Percentiles rank a stretch among this genome's conserved stretches.
These are phyloP conservation scores for Staphylotrichum longicolle DNA, from an alignment of 495 filamentous ascomycete species.

Conservation along the genomic window DNA sequence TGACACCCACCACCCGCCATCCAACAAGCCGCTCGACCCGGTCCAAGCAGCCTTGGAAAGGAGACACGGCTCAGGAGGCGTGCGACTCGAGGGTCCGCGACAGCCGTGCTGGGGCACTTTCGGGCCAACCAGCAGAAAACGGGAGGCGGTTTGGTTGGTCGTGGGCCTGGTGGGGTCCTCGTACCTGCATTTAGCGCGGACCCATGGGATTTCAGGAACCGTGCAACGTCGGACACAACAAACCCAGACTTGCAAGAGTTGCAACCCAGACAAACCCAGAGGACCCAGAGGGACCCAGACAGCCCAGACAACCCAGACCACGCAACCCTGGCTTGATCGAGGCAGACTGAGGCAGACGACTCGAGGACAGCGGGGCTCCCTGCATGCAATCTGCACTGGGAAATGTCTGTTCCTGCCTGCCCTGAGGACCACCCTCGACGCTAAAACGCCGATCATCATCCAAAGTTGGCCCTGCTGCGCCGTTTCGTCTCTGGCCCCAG, in stretches of 20 bases:
- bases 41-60: too few species aligned
- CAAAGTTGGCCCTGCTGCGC: background rate
- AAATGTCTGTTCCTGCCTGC: background rate
- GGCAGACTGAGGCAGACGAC: background rate
- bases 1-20: too few species aligned
- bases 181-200: conserved; percentile 17
- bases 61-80: too few species aligned
- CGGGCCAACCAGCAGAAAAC: background rate
- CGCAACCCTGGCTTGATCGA: background rate
- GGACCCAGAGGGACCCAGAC: background rate
- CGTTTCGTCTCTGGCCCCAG: background rate
- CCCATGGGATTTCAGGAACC: conserved; percentile 1
- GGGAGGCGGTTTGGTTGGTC: background rate
- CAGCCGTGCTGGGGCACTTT: too few species aligned
- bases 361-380: background rate
- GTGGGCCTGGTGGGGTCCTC: background rate
- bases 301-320: background rate
- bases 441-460: conserved; percentile 13
- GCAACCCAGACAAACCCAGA: too few species aligned
- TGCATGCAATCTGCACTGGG: conserved; percentile 12
- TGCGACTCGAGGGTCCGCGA: too few species aligned
- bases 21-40: too few species aligned
- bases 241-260: too few species aligned
- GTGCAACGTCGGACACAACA: conserved; percentile 8
- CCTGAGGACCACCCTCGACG: background rate